phyloP scores from a whole-genome alignment of 1,139 yeast species.

The Geotrichum klebahnii region DNA sequence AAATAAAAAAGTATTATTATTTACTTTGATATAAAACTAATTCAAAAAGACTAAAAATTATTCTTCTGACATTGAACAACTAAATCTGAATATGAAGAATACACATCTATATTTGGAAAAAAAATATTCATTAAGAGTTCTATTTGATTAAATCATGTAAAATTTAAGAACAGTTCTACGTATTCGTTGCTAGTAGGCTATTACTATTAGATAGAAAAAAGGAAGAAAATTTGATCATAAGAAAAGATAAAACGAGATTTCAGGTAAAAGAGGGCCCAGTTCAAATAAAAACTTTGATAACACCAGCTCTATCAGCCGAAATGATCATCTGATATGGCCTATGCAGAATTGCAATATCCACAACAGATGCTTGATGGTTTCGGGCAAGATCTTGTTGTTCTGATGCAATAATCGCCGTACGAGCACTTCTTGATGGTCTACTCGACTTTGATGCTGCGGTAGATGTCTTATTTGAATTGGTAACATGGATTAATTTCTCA shows the following conservation, averaged over 20 bases:
- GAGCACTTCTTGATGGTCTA: conserved; percentile 31
- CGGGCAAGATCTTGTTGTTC: conserved; percentile 42
- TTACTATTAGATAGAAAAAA: too few species aligned
- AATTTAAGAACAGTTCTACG: too few species aligned
- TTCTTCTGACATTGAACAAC: neutral
- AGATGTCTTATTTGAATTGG: neutral
- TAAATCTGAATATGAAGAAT: neutral
- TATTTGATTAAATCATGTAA: too few species aligned
- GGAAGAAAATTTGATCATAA: too few species aligned
- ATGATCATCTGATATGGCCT: conserved; percentile 60
- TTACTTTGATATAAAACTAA: too few species aligned
- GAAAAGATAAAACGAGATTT: neutral
- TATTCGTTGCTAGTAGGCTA: too few species aligned
- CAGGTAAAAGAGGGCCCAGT: neutral
- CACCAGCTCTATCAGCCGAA: conserved; percentile 61
- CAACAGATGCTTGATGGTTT: conserved; percentile 50
- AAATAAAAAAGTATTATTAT: neutral
- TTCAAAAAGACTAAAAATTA: too few species aligned
- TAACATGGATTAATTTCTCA: conserved; percentile 5
- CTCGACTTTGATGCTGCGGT: conserved; percentile 23
- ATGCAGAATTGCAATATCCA: conserved; percentile 46
- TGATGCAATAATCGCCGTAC: conserved; percentile 38
- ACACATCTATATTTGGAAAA: neutral
- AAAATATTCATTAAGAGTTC: too few species aligned
- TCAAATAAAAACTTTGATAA: conserved; percentile 53